These are phyloP conservation scores for Saccharum officinarum DNA, from an alignment of 176 grass and related monocot genomes.

Conservation along the genomic window DNA sequence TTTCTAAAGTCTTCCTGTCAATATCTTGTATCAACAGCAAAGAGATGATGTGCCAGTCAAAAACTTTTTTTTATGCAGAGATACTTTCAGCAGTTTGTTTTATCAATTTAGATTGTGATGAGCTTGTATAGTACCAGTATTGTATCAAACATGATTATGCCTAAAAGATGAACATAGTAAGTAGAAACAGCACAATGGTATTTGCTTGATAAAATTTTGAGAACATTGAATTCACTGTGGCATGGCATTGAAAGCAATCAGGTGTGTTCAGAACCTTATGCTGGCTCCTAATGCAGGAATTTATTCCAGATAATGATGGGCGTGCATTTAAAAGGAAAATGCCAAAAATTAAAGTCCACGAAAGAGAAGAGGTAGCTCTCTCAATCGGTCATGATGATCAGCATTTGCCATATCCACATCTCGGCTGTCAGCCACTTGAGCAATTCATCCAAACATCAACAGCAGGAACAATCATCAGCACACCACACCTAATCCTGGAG, in stretches of 20 bases:
- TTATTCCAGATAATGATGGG: constrained; percentile 66
- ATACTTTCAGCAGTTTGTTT: background rate
- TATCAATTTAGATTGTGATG: constrained; percentile 13
- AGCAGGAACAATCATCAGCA: constrained; percentile 34
- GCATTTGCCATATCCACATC: constrained; percentile 58
- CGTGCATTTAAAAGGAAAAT: constrained; percentile 51
- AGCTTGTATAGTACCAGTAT: constrained; percentile 19
- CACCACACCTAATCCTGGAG: constrained; percentile 31
- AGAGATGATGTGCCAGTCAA: background rate
- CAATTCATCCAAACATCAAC: constrained; percentile 45
- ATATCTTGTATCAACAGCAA: background rate
- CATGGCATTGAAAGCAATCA: constrained; percentile 60
- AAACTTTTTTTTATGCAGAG: background rate
- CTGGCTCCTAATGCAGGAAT: constrained; percentile 53
- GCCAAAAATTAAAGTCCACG: constrained; percentile 54
- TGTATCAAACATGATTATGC: constrained; percentile 22
- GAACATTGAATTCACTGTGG: constrained; percentile 48
- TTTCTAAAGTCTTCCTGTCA: background rate
- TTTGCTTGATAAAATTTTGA: constrained; percentile 42
- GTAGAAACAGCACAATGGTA: constrained; percentile 9
- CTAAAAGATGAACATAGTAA: constrained; percentile 16
- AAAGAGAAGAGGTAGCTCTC: constrained; percentile 47
- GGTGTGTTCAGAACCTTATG: constrained; percentile 62
- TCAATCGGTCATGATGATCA: constrained; percentile 30
- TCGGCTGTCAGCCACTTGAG: constrained; percentile 48